Evolutionary conservation across 257 asterid genomes (phyloP).

Genomic region (Ajuga chamaepitys): DNA sequence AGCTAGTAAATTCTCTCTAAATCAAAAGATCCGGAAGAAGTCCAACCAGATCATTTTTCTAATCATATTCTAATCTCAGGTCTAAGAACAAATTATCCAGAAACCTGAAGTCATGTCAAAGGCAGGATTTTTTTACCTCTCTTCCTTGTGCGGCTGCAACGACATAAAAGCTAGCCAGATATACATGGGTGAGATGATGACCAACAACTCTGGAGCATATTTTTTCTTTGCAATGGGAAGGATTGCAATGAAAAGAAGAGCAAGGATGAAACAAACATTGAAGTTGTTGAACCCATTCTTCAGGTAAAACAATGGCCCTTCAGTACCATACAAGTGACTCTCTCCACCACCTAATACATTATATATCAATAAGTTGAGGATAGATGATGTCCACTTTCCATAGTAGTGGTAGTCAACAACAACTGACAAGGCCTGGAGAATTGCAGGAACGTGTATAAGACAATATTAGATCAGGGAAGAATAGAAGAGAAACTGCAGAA

Average conservation of each 20-base stretch:
- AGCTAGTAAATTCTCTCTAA: slow-evolving; percentile 1
- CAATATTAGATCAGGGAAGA: background rate
- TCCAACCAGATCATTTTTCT: background rate
- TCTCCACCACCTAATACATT: slow-evolving; percentile 96
- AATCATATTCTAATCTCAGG: background rate
- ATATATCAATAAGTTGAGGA: slow-evolving; percentile 76
- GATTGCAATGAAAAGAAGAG: slow-evolving; percentile 64
- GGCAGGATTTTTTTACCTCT: slow-evolving; percentile 90
- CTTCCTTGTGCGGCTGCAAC: slow-evolving; percentile 97
- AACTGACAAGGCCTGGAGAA: slow-evolving; percentile 63
- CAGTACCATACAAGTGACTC: slow-evolving; percentile 94
- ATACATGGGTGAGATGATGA: slow-evolving; percentile 76
- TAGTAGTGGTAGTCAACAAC: slow-evolving; percentile 73
- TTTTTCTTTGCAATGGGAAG: slow-evolving; percentile 76
- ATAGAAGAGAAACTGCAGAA: slow-evolving; percentile 1
- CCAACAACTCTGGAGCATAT: slow-evolving; percentile 71
- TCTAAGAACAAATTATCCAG: slow-evolving; percentile 1
- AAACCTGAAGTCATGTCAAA: background rate
- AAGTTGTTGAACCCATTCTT: slow-evolving; percentile 91
- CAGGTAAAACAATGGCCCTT: slow-evolving; percentile 77
- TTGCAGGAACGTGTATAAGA: slow-evolving; percentile 13
- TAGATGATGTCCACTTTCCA: slow-evolving; percentile 85
- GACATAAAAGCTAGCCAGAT: slow-evolving; percentile 97
- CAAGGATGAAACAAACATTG: slow-evolving; percentile 84
- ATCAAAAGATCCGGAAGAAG: slow-evolving; percentile 7